These are phyloP conservation scores for Diaporthe batatas DNA, from an alignment of 2,329 filamentous ascomycete genomes.

Conservation along the genomic window DNA sequence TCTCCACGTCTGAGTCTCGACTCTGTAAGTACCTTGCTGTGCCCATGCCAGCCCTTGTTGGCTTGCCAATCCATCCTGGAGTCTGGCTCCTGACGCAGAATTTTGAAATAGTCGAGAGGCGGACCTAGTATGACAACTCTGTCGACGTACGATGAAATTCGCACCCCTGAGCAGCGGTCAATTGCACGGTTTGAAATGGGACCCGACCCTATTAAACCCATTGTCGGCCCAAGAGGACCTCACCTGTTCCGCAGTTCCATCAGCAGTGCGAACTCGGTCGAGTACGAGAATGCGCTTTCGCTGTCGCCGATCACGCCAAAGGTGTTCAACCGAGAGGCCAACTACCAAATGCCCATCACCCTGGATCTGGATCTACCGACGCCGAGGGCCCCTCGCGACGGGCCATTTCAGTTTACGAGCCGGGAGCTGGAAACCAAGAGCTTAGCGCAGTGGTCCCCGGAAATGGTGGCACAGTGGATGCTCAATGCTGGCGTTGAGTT, in stretches of 20 bases:
- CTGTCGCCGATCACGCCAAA: constrained; percentile 82
- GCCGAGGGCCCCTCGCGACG: constrained; percentile 56
- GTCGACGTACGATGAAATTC: constrained; percentile 86
- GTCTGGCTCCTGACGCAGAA: constrained; percentile 41
- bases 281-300: constrained; percentile 69
- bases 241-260: constrained; percentile 85
- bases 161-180: constrained; percentile 69
- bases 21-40: constrained; percentile 68
- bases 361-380: constrained; percentile 56
- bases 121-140: constrained; percentile 86
- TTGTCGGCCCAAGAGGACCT: constrained; percentile 85
- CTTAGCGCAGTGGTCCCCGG: constrained; percentile 77
- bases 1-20: constrained; percentile 77
- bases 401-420: constrained; percentile 69
- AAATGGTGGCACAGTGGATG: constrained; percentile 90
- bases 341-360: constrained; percentile 52
- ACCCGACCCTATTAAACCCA: constrained; percentile 70
- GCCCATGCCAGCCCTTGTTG: not conserved
- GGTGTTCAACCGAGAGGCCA: constrained; percentile 54
- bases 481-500: constrained; percentile 83
- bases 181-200: constrained; percentile 42
- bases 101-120: constrained; percentile 65
- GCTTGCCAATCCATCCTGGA: not conserved
- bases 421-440: constrained; percentile 70
- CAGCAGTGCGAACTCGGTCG: constrained; percentile 64